phyloP scores from a whole-genome alignment of 177 flowering plant genomes.

The Vitis hybrid region DNA sequence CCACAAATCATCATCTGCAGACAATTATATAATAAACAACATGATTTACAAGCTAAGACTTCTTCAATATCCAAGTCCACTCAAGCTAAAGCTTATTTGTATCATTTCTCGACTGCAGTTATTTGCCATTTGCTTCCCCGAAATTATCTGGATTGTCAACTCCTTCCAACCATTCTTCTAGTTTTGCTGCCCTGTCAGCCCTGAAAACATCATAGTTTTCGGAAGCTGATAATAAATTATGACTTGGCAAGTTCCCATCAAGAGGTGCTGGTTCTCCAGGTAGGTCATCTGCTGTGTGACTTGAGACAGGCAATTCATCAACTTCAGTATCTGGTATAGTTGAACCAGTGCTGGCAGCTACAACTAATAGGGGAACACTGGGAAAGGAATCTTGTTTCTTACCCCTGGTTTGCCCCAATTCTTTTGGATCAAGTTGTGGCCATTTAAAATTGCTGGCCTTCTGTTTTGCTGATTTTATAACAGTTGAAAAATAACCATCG shows the following conservation, averaged over 20 bases:
- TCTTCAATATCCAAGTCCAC: background rate
- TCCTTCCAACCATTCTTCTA: slow-evolving; percentile 68
- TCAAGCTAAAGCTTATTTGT: slow-evolving; percentile 1
- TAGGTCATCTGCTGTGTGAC: slow-evolving; percentile 33
- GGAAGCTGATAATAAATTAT: slow-evolving; percentile 18
- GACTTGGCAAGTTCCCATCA: slow-evolving; percentile 17
- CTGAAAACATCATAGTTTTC: slow-evolving; percentile 69
- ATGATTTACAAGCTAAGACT: slow-evolving; percentile 1
- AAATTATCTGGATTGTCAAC: slow-evolving; percentile 10
- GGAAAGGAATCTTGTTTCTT: slow-evolving; percentile 21
- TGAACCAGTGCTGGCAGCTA: slow-evolving; percentile 25
- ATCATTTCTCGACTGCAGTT: background rate
- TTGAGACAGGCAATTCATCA: slow-evolving; percentile 59
- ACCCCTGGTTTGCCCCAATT: slow-evolving; percentile 7
- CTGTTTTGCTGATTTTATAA: slow-evolving; percentile 65
- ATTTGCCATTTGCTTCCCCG: slow-evolving; percentile 9
- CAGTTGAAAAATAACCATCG: slow-evolving; percentile 49
- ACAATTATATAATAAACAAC: background rate
- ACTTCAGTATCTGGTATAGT: slow-evolving; percentile 30
- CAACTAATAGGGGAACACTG: slow-evolving; percentile 17
- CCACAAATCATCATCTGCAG: no score
- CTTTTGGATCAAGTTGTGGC: slow-evolving; percentile 50
- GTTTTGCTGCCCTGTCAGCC: slow-evolving; percentile 67
- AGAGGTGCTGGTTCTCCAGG: slow-evolving; percentile 12
- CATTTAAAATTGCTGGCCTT: slow-evolving; percentile 59